Base-by-base conservation (phyloP, 345 rosid genomes). In the Pugionium dolabratum region DNA sequence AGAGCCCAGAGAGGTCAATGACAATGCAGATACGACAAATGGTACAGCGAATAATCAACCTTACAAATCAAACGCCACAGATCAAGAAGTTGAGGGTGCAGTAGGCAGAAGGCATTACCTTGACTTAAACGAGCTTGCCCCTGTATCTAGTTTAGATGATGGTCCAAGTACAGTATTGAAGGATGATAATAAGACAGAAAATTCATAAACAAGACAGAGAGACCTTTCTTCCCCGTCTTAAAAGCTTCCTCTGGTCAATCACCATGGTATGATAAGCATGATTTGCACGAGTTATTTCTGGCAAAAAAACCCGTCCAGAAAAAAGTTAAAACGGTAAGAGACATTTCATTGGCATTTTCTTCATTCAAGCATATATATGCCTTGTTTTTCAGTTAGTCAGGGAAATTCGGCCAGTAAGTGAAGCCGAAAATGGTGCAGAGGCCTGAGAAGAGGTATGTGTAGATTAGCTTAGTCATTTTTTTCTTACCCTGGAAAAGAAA, bases 61-160 rank as follows among this genome's bases (percentile, higher is more conserved):
- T 39, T 80, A 74, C 62, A 75, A 82, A 70, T 70, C 84, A 54
- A 75, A 67, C 51, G 76, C 81, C 76, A 83, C 76, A 1, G 81
- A 69, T 49, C 86, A 81, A 78, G 85, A 83, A 78, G 81, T 40
- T 2, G 81, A 73, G 4, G 86, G 82, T 56, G 82, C 59, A 50
- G 81, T 62, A 54, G 79, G 71, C 27, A 83, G 84, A 73, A 79
- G 84, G 78, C 83, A 80, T 60, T 94, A 86, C 74, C 92, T 94
- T 18, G 97, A 94, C 83, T 71, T 94, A 76, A 90, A 90, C 31
- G 92, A 90, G 79, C 87, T 90, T 57, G 99, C 97, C 27, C 96
- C 98, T 2, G 90, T 90, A 46, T 84, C 97, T 62, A 89, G 96
- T 66, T 85, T 89, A 65, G 99, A 90, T 57, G 97, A 94, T 55